Evolutionary conservation across 2,329 filamentous ascomycete genomes (phyloP).

Genomic region (Boeremia exigua): DNA sequence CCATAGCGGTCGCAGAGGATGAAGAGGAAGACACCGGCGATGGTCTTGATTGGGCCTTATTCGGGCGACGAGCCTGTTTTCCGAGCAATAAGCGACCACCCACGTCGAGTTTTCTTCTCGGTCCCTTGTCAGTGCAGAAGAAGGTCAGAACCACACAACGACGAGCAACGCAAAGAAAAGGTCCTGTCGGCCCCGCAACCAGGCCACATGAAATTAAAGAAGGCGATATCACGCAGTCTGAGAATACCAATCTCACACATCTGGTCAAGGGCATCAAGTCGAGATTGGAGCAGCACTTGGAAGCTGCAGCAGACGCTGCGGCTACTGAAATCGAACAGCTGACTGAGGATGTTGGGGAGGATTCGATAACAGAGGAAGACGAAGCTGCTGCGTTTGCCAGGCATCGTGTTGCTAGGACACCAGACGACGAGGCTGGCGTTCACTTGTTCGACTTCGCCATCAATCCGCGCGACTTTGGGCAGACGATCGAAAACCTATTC

Average conservation of each 20-base stretch:
- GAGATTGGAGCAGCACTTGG: slow-evolving; percentile 58
- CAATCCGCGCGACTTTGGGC: slow-evolving; percentile 88
- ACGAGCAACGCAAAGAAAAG: slow-evolving; percentile 71
- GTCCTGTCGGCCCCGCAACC: slow-evolving; percentile 70
- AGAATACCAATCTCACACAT: slow-evolving; percentile 78
- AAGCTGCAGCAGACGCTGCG: slow-evolving; percentile 50
- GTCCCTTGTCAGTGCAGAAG: slow-evolving; percentile 88
- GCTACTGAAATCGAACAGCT: slow-evolving; percentile 40
- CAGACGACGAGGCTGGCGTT: slow-evolving; percentile 65
- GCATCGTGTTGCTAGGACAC: slow-evolving; percentile 66
- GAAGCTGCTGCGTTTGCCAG: slow-evolving; percentile 64
- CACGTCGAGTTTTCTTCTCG: slow-evolving; percentile 82
- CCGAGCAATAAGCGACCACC: slow-evolving; percentile 76
- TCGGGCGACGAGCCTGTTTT: slow-evolving; percentile 79
- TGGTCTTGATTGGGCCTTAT: slow-evolving; percentile 81
- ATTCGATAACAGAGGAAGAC: slow-evolving; percentile 41
- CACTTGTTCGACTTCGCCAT: slow-evolving; percentile 86
- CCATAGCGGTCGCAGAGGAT: slow-evolving; percentile 57
- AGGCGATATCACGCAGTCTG: slow-evolving; percentile 75
- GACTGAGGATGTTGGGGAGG: slow-evolving; percentile 29
- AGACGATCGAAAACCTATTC: slow-evolving; percentile 96
- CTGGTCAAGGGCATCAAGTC: slow-evolving; percentile 78
- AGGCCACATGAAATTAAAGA: slow-evolving; percentile 78
- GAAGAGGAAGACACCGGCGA: slow-evolving; percentile 71
- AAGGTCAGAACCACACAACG: slow-evolving; percentile 73